Conservation (phyloP, 1,284 basidiomycete genomes). For the Ceratobasidium sp. region DNA sequence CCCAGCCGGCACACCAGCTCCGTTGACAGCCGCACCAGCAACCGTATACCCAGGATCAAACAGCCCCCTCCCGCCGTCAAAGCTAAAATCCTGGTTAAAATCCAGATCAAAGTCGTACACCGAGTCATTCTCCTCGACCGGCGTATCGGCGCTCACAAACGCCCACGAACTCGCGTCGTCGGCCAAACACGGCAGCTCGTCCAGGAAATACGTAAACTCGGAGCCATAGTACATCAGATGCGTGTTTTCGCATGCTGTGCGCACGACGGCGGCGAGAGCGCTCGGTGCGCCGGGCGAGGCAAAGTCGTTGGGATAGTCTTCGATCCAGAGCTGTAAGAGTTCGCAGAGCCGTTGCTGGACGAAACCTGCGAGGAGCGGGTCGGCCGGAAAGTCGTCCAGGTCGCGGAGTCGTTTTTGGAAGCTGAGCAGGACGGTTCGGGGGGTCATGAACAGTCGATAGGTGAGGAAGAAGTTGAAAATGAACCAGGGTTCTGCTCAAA, state of each 20-base stretch:
- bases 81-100: slow-evolving; percentile 34
- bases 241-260: slow-evolving; percentile 73
- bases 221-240: slow-evolving; percentile 85
- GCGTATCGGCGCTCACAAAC: slow-evolving; percentile 66
- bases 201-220: slow-evolving; percentile 54
- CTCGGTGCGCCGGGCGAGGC: slow-evolving; percentile 78
- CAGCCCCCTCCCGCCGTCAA: not conserved
- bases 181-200: slow-evolving; percentile 62
- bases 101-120: slow-evolving; percentile 35
- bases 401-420: slow-evolving; percentile 75
- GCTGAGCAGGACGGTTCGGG: slow-evolving; percentile 79
- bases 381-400: slow-evolving; percentile 56
- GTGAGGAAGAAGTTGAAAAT: slow-evolving; percentile 83
- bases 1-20: not conserved
- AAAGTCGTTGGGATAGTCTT: slow-evolving; percentile 80
- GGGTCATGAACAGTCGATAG: slow-evolving; percentile 82
- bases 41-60: slow-evolving; percentile 38
- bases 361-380: slow-evolving; percentile 46
- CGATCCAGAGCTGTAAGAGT: slow-evolving; percentile 80
- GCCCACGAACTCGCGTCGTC: slow-evolving; percentile 81
- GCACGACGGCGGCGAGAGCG: slow-evolving; percentile 79
- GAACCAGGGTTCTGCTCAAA: slow-evolving; percentile 73
- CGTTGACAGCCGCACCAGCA: slow-evolving; percentile 4
- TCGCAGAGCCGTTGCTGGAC: slow-evolving; percentile 63
- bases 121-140: slow-evolving; percentile 66